Conservation (phyloP, 495 filamentous ascomycete genomes). For the Xylaria grammica region DNA sequence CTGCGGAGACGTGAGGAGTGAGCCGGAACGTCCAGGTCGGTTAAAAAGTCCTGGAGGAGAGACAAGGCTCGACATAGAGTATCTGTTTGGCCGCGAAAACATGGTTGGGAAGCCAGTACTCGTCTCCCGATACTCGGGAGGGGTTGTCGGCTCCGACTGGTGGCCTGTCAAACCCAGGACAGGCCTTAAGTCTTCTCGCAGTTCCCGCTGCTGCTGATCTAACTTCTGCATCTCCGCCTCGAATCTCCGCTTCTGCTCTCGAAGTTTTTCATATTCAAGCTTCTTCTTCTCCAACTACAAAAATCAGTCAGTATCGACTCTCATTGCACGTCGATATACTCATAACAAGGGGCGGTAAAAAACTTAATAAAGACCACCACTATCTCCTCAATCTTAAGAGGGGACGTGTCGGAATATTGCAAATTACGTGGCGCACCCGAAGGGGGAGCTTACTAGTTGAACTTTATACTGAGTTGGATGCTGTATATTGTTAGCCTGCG, state of each 20-base stretch:
- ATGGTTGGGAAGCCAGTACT: slow-evolving; percentile 69
- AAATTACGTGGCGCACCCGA: neutral
- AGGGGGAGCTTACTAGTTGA: slow-evolving; percentile 57
- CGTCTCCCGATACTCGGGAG: slow-evolving; percentile 86
- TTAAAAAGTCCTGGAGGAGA: slow-evolving; percentile 79
- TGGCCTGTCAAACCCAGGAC: slow-evolving; percentile 59
- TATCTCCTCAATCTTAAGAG: too few relatives aligned
- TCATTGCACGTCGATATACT: neutral
- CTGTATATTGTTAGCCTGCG: slow-evolving; percentile 37
- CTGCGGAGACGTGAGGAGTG: slow-evolving; percentile 67
- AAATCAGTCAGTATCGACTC: slow-evolving; percentile 31
- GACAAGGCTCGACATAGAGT: slow-evolving; percentile 79
- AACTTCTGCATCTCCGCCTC: slow-evolving; percentile 87
- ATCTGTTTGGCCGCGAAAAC: slow-evolving; percentile 78
- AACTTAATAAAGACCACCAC: too few relatives aligned
- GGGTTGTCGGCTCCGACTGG: slow-evolving; percentile 92
- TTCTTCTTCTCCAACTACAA: slow-evolving; percentile 89
- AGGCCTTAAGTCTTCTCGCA: slow-evolving; percentile 75
- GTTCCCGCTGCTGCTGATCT: slow-evolving; percentile 79
- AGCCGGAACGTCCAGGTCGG: slow-evolving; percentile 73
- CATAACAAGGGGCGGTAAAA: neutral
- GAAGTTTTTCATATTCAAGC: slow-evolving; percentile 81
- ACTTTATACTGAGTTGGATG: slow-evolving; percentile 61
- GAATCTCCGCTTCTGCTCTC: slow-evolving; percentile 82
- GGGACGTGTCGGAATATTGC: slow-evolving; percentile 5